Percentiles rank a stretch among this genome's conserved stretches.
phyloP scores from a whole-genome alignment of 345 rosid species.

The Draba incana region DNA sequence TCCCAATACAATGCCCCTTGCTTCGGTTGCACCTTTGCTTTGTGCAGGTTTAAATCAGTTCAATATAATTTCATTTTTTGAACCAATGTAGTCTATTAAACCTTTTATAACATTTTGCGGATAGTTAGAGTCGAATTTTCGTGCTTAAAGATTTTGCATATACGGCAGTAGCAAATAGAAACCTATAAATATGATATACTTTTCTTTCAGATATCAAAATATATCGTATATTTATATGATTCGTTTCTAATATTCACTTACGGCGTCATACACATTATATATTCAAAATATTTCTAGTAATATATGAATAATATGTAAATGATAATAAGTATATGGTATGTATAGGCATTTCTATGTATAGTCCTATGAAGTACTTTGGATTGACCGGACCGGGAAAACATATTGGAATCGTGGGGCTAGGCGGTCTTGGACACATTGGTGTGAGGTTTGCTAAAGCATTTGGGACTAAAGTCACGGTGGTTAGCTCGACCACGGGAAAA shows the following conservation, averaged over 20 bases:
- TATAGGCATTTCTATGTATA: slow-evolving; percentile 64
- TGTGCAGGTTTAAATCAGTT: slow-evolving; percentile 50
- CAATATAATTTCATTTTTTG: too few relatives aligned
- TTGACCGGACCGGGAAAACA: slow-evolving; percentile 53
- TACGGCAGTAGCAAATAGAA: too few relatives aligned
- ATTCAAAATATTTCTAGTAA: not conserved
- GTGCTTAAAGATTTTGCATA: too few relatives aligned
- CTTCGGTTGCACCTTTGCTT: slow-evolving; percentile 61
- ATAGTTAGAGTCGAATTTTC: too few relatives aligned
- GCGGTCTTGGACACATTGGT: slow-evolving; percentile 47
- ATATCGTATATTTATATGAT: not conserved
- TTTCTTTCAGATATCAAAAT: not conserved
- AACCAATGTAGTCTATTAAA: too few relatives aligned
- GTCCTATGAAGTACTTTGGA: slow-evolving; percentile 63
- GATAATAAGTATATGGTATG: not conserved
- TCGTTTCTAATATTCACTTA: not conserved
- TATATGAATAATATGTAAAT: not conserved
- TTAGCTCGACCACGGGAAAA: slow-evolving; percentile 32
- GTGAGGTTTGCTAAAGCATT: slow-evolving; percentile 45
- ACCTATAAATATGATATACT: not conserved
- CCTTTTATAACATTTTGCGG: too few relatives aligned
- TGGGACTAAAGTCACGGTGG: slow-evolving; percentile 42
- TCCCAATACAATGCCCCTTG: slow-evolving; percentile 54
- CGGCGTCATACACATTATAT: not conserved
- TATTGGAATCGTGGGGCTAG: slow-evolving; percentile 53